These are phyloP conservation scores for Colletotrichum brevisporum DNA, from an alignment of 2,329 filamentous ascomycete genomes.

Conservation along the genomic window DNA sequence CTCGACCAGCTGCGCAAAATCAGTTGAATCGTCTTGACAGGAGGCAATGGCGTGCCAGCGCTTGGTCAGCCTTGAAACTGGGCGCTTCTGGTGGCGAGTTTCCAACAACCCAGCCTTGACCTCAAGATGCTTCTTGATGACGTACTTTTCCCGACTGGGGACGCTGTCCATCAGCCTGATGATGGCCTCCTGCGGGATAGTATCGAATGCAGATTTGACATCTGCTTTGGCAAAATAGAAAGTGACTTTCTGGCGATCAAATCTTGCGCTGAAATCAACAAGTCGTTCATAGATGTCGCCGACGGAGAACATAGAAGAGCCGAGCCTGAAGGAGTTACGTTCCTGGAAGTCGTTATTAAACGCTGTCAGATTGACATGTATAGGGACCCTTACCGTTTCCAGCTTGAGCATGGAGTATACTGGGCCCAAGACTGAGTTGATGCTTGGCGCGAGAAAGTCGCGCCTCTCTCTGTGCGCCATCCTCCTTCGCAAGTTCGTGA, in stretches of 20 bases:
- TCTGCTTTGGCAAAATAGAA: constrained; percentile 95
- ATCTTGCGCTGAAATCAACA: constrained; percentile 73
- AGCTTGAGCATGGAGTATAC: constrained; percentile 83
- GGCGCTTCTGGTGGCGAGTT: constrained; percentile 44
- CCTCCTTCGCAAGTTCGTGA: constrained; percentile 86
- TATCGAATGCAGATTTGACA: constrained; percentile 93
- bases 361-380: not conserved
- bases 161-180: constrained; percentile 75
- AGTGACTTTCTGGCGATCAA: constrained; percentile 56
- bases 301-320: constrained; percentile 85
- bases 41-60: constrained; percentile 69
- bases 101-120: constrained; percentile 64
- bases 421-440: constrained; percentile 73
- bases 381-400: constrained; percentile 72
- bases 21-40: constrained; percentile 55
- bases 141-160: constrained; percentile 73
- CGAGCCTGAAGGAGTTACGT: constrained; percentile 73
- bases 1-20: constrained; percentile 63
- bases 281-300: constrained; percentile 84
- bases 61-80: constrained; percentile 55
- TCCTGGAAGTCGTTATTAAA: constrained; percentile 43
- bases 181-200: constrained; percentile 86
- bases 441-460: constrained; percentile 67
- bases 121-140: constrained; percentile 81
- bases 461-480: constrained; percentile 71